Evolutionary conservation across 1,284 basidiomycete genomes (phyloP), one percentile per base, ranked within the genome.

Genomic region (Leccinum subrobustum): DNA sequence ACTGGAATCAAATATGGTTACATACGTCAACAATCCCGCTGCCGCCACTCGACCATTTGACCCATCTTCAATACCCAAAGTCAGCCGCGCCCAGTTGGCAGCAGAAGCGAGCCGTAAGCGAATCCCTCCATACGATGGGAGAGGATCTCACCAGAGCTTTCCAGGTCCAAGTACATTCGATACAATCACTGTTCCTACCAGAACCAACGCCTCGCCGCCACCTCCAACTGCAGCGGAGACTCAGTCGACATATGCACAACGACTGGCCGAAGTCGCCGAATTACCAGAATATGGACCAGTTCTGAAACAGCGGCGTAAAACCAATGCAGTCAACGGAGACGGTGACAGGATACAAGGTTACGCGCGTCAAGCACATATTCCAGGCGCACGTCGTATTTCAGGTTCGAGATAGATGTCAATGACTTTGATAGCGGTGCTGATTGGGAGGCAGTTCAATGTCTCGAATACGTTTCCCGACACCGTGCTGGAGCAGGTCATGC

Each of bases 391-490:
- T 98, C 64, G 96, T 99, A 44, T 98, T 87, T 25, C 95, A 95
- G 84, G 92, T 92, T 70, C n/a, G 63, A 48, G 20, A 35, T 29
- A 18, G 52, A 53, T 31, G 37, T 50, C 23, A 20, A 11, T 18
- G 9, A 25, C 52, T 7, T 20, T 14, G 35, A 12, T 52, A 18
- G 12, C 5, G 20, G 37, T 47, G 39, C 64, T 67, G 47, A 67
- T 54, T 54, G 52, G 2, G 37, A 54, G 42, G 25, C 42, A 99
- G 91, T 98, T 95, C 85, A 98, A 98, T 78, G 88, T 99, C 56
- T 93, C 94, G 61, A 99, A 99, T 75, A 99, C 97, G n/a, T 84
- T 99, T 58, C 89, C 94, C n/a, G 97, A 99, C 73, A 96, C 94
- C 4, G 91, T 99, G 5, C 81, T 99, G 62, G 97, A 99, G 75